Base-by-base conservation (phyloP, 306 rosid species). In the Begonia peltatifolia region DNA sequence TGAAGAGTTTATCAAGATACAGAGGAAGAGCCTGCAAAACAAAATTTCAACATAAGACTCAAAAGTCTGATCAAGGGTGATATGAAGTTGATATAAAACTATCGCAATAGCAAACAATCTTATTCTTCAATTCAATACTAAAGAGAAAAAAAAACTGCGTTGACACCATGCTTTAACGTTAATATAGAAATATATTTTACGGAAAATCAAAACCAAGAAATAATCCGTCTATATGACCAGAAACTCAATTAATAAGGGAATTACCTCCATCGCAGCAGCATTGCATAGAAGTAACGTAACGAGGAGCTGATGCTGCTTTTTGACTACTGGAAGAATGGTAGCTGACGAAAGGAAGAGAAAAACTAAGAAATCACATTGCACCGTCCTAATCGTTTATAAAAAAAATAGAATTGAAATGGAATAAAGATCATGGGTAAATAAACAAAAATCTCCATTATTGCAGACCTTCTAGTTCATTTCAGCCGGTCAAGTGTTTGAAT, bases 271-370 rank as follows among this genome's bases (percentile, higher is more conserved):
- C 44, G 95, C 57, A 58, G 57, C 78, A 42, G 95, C 99, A 73
- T 90, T 90, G 54, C 95, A 90, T 44, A 90, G 77, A 58, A 90
- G 99, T 74, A 90, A 66, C 60, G 99, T 90, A 50, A 90, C 95
- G 2, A 90, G 87, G 47, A 90, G 94, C 76, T 79, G 95, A 56
- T 90, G 99, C 68, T 90, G 99, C 78, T 90, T 90, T 50, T 83
- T 79, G 65, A 90, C 99, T 53, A 90, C 99, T 0, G 99, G 99
- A 53, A 90, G 75, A 54, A 90, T 90, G 68, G 60, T 46, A 36
- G 95, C 99, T 90, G 72, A 30, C 38, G 67, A 67, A 14, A 54
- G 6, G 59, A 43, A 63, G 41, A 25, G 9, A 56, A 47, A 8
- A 38, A 63, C 30, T 46, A 50, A 12, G 38, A 30, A 30, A 30